Conservation (phyloP, 331 rosid species). For the Pyracantha coccinea region DNA sequence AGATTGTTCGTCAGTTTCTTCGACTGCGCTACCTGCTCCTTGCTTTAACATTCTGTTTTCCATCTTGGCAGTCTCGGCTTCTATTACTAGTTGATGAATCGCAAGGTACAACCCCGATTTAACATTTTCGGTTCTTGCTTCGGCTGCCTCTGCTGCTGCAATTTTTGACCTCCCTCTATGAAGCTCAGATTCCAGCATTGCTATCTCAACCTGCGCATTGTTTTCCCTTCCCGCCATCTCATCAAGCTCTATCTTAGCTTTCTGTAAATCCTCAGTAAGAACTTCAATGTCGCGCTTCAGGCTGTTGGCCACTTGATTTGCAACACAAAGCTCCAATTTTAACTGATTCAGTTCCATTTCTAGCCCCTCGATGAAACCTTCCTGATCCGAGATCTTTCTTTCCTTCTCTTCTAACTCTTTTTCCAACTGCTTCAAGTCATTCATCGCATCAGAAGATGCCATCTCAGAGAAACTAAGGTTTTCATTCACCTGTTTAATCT, state of each 20-base stretch:
- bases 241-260: conserved; percentile 31
- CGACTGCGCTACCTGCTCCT: conserved; percentile 1
- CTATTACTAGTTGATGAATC: conserved; percentile 25
- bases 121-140: conserved; percentile 23
- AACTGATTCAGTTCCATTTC: conserved; percentile 35
- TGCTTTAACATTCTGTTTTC: conserved; percentile 20
- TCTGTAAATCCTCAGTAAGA: conserved; percentile 25
- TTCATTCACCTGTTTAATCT: conserved; percentile 18
- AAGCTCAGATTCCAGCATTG: conserved; percentile 51
- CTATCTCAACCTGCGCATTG: conserved; percentile 42
- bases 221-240: conserved; percentile 25
- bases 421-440: conserved; percentile 11
- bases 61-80: conserved; percentile 25
- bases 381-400: conserved; percentile 27
- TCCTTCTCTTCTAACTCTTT: conserved; percentile 34
- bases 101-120: conserved; percentile 22
- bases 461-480: conserved; percentile 6
- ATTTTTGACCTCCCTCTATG: conserved; percentile 26
- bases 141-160: conserved; percentile 30
- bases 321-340: conserved; percentile 23
- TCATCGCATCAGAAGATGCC: conserved; percentile 12
- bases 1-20: conserved; percentile 15
- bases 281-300: conserved; percentile 30
- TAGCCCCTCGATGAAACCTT: conserved; percentile 25
- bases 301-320: conserved; percentile 32